These are phyloP conservation scores for Tolypocladium sp. DNA, from an alignment of 2,329 filamentous ascomycete genomes.

Conservation along the genomic window DNA sequence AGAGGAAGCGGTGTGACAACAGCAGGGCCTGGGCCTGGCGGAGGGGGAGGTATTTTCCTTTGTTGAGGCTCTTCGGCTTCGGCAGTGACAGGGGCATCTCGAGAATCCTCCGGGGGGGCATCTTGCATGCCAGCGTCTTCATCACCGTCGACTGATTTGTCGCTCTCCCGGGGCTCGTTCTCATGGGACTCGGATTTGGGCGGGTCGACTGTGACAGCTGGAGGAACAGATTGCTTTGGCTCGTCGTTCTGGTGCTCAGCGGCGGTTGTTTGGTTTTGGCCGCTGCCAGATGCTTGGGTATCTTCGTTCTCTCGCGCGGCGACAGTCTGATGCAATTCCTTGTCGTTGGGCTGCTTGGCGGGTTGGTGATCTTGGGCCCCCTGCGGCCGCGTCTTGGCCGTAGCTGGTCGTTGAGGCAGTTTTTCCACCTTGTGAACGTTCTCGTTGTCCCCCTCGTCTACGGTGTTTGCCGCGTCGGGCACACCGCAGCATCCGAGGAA, in stretches of 20 bases:
- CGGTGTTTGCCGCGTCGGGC: constrained; percentile 47
- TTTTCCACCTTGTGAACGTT: constrained; percentile 51
- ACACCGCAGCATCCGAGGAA: constrained; percentile 60
- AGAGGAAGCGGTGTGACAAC: constrained; percentile 28
- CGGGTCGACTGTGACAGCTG: constrained; percentile 33
- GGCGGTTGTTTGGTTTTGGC: constrained; percentile 35
- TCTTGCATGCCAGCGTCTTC: constrained; percentile 63
- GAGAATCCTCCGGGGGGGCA: constrained; percentile 40
- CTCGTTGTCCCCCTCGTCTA: constrained; percentile 41
- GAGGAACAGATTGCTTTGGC: constrained; percentile 31
- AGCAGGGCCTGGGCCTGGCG: constrained; percentile 34
- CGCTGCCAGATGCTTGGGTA: constrained; percentile 34
- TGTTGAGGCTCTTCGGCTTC: constrained; percentile 26
- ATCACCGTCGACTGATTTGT: constrained; percentile 36
- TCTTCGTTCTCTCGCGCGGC: constrained; percentile 28
- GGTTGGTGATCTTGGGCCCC: constrained; percentile 42
- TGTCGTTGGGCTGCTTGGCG: constrained; percentile 35
- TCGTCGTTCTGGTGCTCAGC: constrained; percentile 35
- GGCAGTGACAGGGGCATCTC: constrained; percentile 30
- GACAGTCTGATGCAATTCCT: constrained; percentile 29
- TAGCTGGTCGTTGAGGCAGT: constrained; percentile 43
- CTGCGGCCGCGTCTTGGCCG: constrained; percentile 42
- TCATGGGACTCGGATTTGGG: constrained; percentile 20
- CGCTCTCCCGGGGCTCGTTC: constrained; percentile 15
- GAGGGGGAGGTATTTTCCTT: constrained; percentile 31